Evolutionary conservation across 169 alveolate genomes (phyloP).

Genomic region (Cryptosporidium sp.): DNA sequence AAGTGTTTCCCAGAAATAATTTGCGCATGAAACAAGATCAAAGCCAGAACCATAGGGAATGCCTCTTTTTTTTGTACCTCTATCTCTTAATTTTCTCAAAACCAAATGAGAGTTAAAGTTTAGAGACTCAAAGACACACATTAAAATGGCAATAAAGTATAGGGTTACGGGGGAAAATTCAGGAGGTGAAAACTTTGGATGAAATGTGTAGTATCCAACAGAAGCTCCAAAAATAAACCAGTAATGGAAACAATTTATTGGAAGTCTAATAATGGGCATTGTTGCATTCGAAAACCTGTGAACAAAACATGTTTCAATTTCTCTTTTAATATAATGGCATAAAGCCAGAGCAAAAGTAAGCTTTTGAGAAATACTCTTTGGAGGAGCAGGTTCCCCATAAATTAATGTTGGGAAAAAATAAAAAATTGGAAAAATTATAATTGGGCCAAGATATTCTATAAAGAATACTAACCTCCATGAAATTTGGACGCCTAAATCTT

Average conservation of each 20-base stretch:
- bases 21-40: slow-evolving; percentile 95
- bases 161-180: slow-evolving; percentile 77
- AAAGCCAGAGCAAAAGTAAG: slow-evolving; percentile 89
- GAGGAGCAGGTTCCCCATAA: slow-evolving; percentile 82
- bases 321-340: slow-evolving; percentile 96
- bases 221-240: slow-evolving; percentile 94
- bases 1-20: slow-evolving; percentile 96
- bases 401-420: slow-evolving; percentile 87
- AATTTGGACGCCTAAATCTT: slow-evolving; percentile 94
- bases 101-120: slow-evolving; percentile 94
- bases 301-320: slow-evolving; percentile 95
- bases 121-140: slow-evolving; percentile 90
- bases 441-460: slow-evolving; percentile 98
- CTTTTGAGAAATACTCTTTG: slow-evolving; percentile 77
- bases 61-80: slow-evolving; percentile 93
- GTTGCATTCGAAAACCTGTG: slow-evolving; percentile 97
- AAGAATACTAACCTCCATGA: slow-evolving; percentile 96
- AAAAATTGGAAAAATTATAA: slow-evolving; percentile 92
- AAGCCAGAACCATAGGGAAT: slow-evolving; percentile 97
- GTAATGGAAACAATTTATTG: slow-evolving; percentile 95
- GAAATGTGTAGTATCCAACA: slow-evolving; percentile 93
- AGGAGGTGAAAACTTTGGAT: slow-evolving; percentile 91
- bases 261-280: slow-evolving; percentile 95
- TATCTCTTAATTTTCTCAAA: slow-evolving; percentile 92
- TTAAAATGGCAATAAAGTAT: slow-evolving; percentile 78